phyloP scores from a whole-genome alignment of 2,329 filamentous ascomycete species.

The Aspergillus persii region DNA sequence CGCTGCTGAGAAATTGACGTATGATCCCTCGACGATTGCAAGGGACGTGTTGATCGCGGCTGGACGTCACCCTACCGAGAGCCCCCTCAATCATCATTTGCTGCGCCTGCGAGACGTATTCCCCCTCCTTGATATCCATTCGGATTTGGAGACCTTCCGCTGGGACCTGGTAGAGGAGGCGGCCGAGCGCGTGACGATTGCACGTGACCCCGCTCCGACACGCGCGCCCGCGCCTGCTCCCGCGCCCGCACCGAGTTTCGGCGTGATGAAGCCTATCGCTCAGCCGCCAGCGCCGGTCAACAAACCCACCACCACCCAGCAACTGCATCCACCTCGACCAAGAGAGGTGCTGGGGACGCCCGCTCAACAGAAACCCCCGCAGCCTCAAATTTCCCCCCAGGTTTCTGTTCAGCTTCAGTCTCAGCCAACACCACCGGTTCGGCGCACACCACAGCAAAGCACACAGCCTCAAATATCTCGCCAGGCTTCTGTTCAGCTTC shows the following conservation, averaged over 20 bases:
- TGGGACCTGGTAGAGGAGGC: slow-evolving; percentile 59
- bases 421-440: not conserved
- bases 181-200: not conserved
- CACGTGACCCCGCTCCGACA: slow-evolving; percentile 14
- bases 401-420: not conserved
- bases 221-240: not conserved
- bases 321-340: not conserved
- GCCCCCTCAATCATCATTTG: slow-evolving; percentile 60
- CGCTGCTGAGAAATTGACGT: slow-evolving; percentile 48
- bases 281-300: not conserved
- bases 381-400: not conserved
- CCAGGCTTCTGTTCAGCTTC: not conserved
- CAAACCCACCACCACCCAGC: not conserved
- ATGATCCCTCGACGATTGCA: slow-evolving; percentile 62
- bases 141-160: slow-evolving; percentile 57
- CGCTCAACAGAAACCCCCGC: not conserved
- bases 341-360: not conserved
- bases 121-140: slow-evolving; percentile 41
- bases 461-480: not conserved
- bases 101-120: slow-evolving; percentile 46
- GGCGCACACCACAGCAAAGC: not conserved
- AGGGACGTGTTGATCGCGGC: slow-evolving; percentile 62
- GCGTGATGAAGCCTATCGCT: not conserved
- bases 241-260: not conserved
- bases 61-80: slow-evolving; percentile 60